These are phyloP conservation scores for Panaeolus papilionaceus DNA, from an alignment of 768 basidiomycete species.

Conservation along the genomic window DNA sequence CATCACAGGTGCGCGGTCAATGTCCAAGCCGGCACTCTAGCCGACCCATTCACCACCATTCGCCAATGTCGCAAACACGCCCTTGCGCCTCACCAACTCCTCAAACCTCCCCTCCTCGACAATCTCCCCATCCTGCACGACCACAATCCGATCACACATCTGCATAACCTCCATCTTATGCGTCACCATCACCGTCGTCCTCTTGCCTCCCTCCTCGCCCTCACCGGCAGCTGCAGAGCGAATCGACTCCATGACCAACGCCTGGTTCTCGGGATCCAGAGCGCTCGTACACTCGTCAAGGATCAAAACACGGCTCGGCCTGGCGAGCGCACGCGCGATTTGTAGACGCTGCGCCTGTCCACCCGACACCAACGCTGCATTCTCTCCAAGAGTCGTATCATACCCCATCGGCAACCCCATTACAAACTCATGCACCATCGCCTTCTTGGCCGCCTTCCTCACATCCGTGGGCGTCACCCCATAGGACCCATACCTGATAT, in stretches of 20 bases:
- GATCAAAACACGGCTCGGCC: constrained; percentile 75
- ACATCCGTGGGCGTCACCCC: constrained; percentile 62
- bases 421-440: constrained; percentile 90
- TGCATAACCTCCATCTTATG: constrained; percentile 92
- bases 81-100: constrained; percentile 66
- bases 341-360: constrained; percentile 94
- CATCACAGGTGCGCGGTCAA: neutral
- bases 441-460: constrained; percentile 71
- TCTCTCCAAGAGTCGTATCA: constrained; percentile 88
- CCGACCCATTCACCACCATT: constrained; percentile 70
- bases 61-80: constrained; percentile 80
- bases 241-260: constrained; percentile 81
- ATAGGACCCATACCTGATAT: constrained; percentile 80
- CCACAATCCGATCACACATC: constrained; percentile 89
- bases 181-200: constrained; percentile 91
- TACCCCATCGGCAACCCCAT: constrained; percentile 82
- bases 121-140: constrained; percentile 78
- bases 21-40: constrained; percentile 16
- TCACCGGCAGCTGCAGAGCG: constrained; percentile 24
- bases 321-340: constrained; percentile 89
- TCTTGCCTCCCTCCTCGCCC: constrained; percentile 53
- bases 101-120: constrained; percentile 83
- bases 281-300: constrained; percentile 97
- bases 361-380: constrained; percentile 89
- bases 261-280: constrained; percentile 85